phyloP scores from a whole-genome alignment of 108 stramenopile genomes.

The Conticribra weissflogii region DNA sequence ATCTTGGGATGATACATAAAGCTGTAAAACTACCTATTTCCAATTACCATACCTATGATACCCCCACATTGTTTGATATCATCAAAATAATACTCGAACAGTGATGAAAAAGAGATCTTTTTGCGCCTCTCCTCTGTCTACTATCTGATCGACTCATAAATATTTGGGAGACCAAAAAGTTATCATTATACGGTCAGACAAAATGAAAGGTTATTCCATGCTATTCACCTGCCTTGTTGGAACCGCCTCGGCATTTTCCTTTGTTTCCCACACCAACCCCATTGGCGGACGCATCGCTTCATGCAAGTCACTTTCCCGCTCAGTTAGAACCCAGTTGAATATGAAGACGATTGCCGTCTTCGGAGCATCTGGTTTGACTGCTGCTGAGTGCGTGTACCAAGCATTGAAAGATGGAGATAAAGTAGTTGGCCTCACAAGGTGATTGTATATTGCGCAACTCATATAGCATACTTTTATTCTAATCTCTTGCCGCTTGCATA shows the following conservation, averaged over 20 bases:
- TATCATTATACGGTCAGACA: no score
- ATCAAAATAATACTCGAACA: no score
- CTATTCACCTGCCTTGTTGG: conserved; percentile 21
- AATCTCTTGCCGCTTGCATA: no score
- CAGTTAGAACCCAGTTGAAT: conserved; percentile 1
- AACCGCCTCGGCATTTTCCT: conserved; percentile 35
- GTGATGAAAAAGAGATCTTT: neutral
- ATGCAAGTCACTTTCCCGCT: neutral
- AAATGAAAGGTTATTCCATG: conserved; percentile 37
- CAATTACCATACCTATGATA: no score
- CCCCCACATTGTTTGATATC: no score
- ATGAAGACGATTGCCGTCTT: conserved; percentile 83
- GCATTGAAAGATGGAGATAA: conserved; percentile 86
- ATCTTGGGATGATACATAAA: conserved; percentile 3
- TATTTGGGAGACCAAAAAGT: no score
- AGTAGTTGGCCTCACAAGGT: conserved; percentile 80
- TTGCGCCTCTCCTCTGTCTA: neutral
- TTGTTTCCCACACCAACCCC: conserved; percentile 1
- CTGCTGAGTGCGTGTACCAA: conserved; percentile 86
- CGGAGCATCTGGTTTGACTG: conserved; percentile 90
- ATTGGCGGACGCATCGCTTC: neutral
- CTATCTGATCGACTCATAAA: no score
- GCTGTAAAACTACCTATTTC: neutral
- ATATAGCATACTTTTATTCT: no score
- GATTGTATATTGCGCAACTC: no score